Evolutionary conservation across 805 yeast species (phyloP).

Genomic region (Barnettozyma californica): DNA sequence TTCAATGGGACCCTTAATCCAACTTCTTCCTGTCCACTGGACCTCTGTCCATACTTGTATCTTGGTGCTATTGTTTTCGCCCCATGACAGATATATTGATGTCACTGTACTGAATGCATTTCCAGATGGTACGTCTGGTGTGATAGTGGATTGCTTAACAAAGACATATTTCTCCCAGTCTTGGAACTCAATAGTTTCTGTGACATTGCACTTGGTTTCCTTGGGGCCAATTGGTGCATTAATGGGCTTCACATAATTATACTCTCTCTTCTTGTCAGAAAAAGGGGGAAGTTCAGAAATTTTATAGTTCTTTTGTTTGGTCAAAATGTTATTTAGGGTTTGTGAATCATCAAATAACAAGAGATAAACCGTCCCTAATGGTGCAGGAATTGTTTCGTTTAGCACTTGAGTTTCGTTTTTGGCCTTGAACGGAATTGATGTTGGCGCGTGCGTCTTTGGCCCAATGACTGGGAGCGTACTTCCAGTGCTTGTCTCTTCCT

Average conservation of each 20-base stretch:
- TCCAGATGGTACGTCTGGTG: conserved; percentile 96
- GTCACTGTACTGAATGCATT: conserved; percentile 60
- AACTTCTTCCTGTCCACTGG: conserved; percentile 69
- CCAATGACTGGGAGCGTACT: conserved; percentile 29
- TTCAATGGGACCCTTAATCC: conserved; percentile 74
- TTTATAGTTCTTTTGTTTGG: conserved; percentile 57
- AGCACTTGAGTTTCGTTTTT: conserved; percentile 47
- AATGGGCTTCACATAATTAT: conserved; percentile 68
- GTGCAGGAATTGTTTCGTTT: conserved; percentile 50
- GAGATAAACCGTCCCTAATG: conserved; percentile 57
- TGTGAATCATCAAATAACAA: conserved; percentile 56
- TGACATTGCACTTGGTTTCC: conserved; percentile 66
- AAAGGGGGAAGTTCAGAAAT: conserved; percentile 43
- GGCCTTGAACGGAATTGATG: conserved; percentile 35
- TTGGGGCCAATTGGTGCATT: conserved; percentile 87
- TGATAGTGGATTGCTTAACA: conserved; percentile 55
- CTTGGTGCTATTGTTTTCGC: conserved; percentile 46
- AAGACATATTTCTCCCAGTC: conserved; percentile 54
- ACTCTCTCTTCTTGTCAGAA: conserved; percentile 39
- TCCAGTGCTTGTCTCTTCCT: conserved; percentile 1
- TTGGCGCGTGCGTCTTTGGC: conserved; percentile 40
- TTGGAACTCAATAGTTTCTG: conserved; percentile 53
- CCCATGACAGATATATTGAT: conserved; percentile 59
- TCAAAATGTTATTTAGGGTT: conserved; percentile 40
- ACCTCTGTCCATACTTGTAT: conserved; percentile 52